Base-by-base conservation (phyloP, 805 yeast species). In the Wickerhamomyces alni region DNA sequence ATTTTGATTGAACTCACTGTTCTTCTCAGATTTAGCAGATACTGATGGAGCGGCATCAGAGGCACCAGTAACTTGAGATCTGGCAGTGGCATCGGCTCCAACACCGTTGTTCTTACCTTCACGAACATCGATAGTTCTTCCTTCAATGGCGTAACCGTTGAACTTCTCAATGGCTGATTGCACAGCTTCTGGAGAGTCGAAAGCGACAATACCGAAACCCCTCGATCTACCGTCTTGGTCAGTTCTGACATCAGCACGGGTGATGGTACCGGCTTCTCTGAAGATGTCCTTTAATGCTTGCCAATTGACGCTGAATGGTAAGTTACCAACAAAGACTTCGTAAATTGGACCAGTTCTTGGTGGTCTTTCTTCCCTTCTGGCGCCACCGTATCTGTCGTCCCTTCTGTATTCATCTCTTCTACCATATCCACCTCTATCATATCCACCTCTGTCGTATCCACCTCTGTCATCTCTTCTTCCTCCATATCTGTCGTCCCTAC, bases 131-230 rank as follows among this genome's bases (percentile, higher is more conserved):
- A 89, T 61, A 37, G 60, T 60, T 61, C 96, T 77, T 16, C 96
- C 96, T 37, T 82, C 83, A 41, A 83, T 59, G 34, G 75, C 83
- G 48, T 70, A 72, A 17, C 87, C 89, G 50, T 84, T 74, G 59
- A 80, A 82, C 56, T 64, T 69, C 30, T 71, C 78, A 46, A 88
- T 75, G 3, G 96, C 96, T 34, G 67, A 69, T 30, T 67, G 63
- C 17, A 94, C 96, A 46, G 76, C 88, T 41, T 77, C 87, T 12
- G 70, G 67, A 8, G 73, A 72, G 39, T 69, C 73, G 57, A 79
- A 88, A 17, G 77, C 72, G 22, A 88, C 95, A 10, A 84, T 82
- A 38, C 96, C 97, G 51, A 76, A 81, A 3, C 97, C 97, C 61
- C 81, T 76, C 7, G 96, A 85, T 51, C 83, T 77, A 19, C 95